These are phyloP conservation scores for Daldinia bambusicola DNA, from an alignment of 495 filamentous ascomycete genomes.

Conservation along the genomic window DNA sequence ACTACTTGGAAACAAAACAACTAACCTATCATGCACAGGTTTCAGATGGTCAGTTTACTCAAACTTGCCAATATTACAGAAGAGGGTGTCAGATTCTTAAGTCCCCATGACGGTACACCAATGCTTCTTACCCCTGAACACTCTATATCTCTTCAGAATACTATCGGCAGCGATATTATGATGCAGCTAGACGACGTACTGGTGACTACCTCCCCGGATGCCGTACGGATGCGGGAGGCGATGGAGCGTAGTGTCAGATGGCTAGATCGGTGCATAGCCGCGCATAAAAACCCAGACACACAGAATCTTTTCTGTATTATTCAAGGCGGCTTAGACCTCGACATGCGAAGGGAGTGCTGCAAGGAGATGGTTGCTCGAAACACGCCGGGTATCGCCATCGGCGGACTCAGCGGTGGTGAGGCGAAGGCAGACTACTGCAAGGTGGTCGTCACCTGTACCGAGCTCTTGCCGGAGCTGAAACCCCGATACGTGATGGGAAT, in stretches of 20 bases:
- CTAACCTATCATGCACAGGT: slow-evolving; percentile 63
- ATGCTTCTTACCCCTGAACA: slow-evolving; percentile 98
- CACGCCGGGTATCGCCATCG: slow-evolving; percentile 96
- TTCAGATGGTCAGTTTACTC: slow-evolving; percentile 98
- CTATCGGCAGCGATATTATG: slow-evolving; percentile 97
- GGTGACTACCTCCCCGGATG: slow-evolving; percentile 91
- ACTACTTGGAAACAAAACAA: not conserved
- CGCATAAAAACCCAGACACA: slow-evolving; percentile 78
- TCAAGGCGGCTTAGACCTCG: slow-evolving; percentile 92
- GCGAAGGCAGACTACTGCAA: slow-evolving; percentile 67
- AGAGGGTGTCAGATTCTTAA: slow-evolving; percentile 93
- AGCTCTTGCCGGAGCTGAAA: slow-evolving; percentile 84
- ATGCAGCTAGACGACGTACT: slow-evolving; percentile 99
- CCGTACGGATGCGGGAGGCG: slow-evolving; percentile 85
- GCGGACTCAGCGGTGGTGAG: slow-evolving; percentile 87
- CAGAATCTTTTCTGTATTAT: slow-evolving; percentile 99
- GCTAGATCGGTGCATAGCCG: slow-evolving; percentile 95
- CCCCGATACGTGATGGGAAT: slow-evolving; percentile 99
- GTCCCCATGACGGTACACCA: slow-evolving; percentile 92
- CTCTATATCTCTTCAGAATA: slow-evolving; percentile 95
- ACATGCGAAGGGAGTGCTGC: slow-evolving; percentile 85
- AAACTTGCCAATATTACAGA: slow-evolving; percentile 94
- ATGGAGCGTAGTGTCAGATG: slow-evolving; percentile 98
- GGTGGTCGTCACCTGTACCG: slow-evolving; percentile 86
- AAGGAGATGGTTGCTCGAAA: slow-evolving; percentile 88